Percentiles rank a stretch among this genome's conserved stretches.
These are phyloP conservation scores for Wickerhamomyces mucosus DNA, from an alignment of 805 yeast genomes.

Conservation along the genomic window DNA sequence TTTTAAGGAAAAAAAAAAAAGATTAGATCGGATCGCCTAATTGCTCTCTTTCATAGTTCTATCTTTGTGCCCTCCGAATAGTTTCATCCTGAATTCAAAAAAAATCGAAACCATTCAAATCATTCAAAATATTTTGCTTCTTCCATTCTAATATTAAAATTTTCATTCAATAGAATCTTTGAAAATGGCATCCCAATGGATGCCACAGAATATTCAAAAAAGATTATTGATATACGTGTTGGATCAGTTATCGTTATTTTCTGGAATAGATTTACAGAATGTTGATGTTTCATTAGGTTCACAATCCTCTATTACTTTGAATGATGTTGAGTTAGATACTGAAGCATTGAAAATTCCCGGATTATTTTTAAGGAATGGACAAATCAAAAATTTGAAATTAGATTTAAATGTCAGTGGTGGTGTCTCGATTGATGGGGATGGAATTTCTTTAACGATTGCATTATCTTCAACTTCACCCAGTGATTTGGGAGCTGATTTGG, in stretches of 20 bases:
- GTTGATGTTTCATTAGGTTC: slow-evolving; percentile 71
- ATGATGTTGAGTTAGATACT: slow-evolving; percentile 63
- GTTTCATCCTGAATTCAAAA: too few relatives aligned
- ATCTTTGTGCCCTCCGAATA: too few relatives aligned
- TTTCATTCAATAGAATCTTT: too few relatives aligned
- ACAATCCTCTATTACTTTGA: slow-evolving; percentile 37
- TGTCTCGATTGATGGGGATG: slow-evolving; percentile 48
- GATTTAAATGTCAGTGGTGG: slow-evolving; percentile 64
- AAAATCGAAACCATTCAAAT: too few relatives aligned
- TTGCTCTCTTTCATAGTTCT: too few relatives aligned
- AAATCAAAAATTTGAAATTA: slow-evolving; percentile 42
- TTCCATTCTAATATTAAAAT: too few relatives aligned
- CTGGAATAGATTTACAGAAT: slow-evolving; percentile 73
- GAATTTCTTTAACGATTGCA: slow-evolving; percentile 41
- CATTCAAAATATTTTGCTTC: too few relatives aligned
- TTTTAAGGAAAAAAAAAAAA: too few relatives aligned
- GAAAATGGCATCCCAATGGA: slow-evolving; percentile 39
- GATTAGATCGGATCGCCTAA: too few relatives aligned
- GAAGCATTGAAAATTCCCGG: slow-evolving; percentile 64
- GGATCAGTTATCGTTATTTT: slow-evolving; percentile 72
- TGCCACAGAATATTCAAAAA: slow-evolving; percentile 80
- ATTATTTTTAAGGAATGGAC: slow-evolving; percentile 51
- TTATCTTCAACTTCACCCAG: slow-evolving; percentile 13
- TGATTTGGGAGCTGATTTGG: slow-evolving; percentile 3
- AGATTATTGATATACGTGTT: slow-evolving; percentile 70